Percentiles rank a stretch among this genome's conserved stretches.
Evolutionary conservation across 1,284 basidiomycete genomes (phyloP).

Genomic region (Mycosarcoma maydis): DNA sequence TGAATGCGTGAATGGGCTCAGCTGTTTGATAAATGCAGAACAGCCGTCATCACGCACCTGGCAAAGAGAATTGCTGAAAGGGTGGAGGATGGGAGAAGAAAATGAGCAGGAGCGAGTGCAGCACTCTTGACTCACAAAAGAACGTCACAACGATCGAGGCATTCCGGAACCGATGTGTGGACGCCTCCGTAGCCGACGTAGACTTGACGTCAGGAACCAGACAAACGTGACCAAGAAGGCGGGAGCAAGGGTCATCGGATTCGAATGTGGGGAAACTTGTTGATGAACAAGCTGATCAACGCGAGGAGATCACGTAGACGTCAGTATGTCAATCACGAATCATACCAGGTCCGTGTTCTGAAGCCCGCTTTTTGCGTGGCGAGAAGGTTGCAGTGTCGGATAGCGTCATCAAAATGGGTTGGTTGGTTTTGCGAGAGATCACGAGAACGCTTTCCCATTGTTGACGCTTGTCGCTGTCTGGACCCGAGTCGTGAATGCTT

Average conservation of each 20-base stretch:
- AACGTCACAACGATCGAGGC: not conserved
- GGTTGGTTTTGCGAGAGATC: too few relatives aligned
- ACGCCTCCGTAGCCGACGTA: not conserved
- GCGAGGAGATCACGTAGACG: too few relatives aligned
- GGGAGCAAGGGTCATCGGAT: not conserved
- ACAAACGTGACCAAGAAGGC: not conserved
- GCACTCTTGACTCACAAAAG: too few relatives aligned
- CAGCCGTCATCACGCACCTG: not conserved
- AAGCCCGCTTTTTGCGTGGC: not conserved
- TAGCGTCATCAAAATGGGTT: too few relatives aligned
- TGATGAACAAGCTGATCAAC: not conserved
- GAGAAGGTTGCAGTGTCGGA: not conserved
- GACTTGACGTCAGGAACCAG: not conserved
- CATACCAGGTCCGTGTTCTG: too few relatives aligned
- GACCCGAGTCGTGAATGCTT: too few relatives aligned
- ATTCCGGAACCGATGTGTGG: not conserved
- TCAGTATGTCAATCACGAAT: too few relatives aligned
- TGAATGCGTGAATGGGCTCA: too few relatives aligned
- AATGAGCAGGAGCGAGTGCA: not conserved
- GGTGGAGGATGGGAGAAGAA: not conserved
- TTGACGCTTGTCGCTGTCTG: too few relatives aligned
- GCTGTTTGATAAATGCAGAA: too few relatives aligned
- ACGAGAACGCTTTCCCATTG: too few relatives aligned
- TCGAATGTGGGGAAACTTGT: slow-evolving; percentile 5
- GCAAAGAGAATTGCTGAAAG: too few relatives aligned